Conservation (phyloP, 768 basidiomycete species). For the Boletus tomentosulus region DNA sequence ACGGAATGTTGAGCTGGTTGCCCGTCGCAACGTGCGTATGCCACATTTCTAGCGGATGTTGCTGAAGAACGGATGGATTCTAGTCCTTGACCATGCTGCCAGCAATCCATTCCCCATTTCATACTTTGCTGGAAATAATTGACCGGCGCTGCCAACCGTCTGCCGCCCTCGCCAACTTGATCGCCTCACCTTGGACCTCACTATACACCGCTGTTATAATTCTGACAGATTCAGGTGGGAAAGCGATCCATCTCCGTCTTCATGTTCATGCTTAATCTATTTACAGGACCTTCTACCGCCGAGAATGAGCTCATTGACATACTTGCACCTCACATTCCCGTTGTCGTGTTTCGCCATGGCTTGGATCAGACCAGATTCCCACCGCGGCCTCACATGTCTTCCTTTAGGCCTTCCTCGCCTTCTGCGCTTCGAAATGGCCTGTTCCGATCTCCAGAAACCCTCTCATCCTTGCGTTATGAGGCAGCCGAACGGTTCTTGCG, state of each 20-base stretch:
- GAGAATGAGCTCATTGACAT: conserved; percentile 48
- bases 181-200: conserved; percentile 55
- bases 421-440: conserved; percentile 53
- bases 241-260: conserved; percentile 2
- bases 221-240: conserved; percentile 45
- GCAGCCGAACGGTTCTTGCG: conserved; percentile 66
- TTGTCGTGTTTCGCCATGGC: conserved; percentile 49
- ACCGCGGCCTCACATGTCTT: conserved; percentile 40
- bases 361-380: conserved; percentile 31
- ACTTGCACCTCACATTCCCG: conserved; percentile 52
- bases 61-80: conserved; percentile 6
- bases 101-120: conserved; percentile 55
- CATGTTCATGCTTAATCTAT: background rate
- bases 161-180: conserved; percentile 44
- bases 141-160: conserved; percentile 52
- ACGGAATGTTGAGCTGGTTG: conserved; percentile 60
- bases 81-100: conserved; percentile 36
- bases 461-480: conserved; percentile 54
- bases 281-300: conserved; percentile 23
- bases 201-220: conserved; percentile 60
- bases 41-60: background rate
- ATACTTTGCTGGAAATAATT: conserved; percentile 47
- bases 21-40: conserved; percentile 47
- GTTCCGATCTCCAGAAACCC: conserved; percentile 61
- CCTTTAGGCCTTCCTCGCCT: conserved; percentile 51